phyloP scores from a whole-genome alignment of 345 rosid genomes.

The Euphorbia tirucalli region DNA sequence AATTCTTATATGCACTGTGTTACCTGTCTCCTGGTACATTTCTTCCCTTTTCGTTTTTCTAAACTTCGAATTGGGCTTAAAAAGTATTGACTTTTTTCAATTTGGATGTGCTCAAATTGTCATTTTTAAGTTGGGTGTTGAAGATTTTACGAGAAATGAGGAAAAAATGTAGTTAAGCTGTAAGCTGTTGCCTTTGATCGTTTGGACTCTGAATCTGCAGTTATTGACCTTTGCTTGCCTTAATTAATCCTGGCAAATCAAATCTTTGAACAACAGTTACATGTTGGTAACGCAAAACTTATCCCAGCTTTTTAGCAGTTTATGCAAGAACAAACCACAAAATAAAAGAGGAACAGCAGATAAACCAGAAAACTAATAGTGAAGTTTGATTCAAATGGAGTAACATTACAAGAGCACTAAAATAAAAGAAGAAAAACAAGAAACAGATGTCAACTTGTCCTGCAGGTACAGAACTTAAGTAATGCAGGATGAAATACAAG shows the following conservation, averaged over 20 bases:
- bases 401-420: neutral
- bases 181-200: no score
- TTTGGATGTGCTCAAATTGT: neutral
- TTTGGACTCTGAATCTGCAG: no score
- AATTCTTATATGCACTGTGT: constrained; percentile 19
- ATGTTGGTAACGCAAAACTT: no score
- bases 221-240: neutral
- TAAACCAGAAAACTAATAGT: neutral
- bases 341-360: neutral
- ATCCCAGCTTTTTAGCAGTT: no score
- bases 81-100: neutral
- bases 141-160: neutral
- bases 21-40: constrained; percentile 44
- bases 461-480: neutral
- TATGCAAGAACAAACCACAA: no score
- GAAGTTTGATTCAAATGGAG: no score
- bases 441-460: no score
- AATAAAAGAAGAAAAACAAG: neutral
- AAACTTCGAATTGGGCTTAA: neutral
- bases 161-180: no score
- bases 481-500: neutral
- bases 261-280: no score
- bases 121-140: neutral
- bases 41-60: no score
- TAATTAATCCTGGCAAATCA: neutral